phyloP scores from a whole-genome alignment of 2,329 filamentous ascomycete species.

The Penicillium hesseltinei region DNA sequence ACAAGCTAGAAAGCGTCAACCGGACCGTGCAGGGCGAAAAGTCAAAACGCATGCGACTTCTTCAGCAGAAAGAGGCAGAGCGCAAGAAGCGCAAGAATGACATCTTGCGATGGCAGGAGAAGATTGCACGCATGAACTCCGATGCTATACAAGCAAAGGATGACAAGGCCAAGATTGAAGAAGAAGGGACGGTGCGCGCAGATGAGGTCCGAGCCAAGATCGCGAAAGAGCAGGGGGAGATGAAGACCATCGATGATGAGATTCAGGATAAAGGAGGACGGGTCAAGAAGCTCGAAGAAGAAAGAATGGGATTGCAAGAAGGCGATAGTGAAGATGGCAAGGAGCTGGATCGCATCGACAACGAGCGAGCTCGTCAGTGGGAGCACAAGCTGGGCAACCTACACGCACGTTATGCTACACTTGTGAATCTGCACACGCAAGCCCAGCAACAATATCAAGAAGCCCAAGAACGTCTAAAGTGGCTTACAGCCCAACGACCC shows the following conservation, averaged over 20 bases:
- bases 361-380: conserved; percentile 49
- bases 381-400: conserved; percentile 45
- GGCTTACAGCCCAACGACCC: conserved; percentile 41
- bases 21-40: conserved; percentile 75
- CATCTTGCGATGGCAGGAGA: conserved; percentile 57
- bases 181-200: conserved; percentile 40
- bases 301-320: conserved; percentile 51
- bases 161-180: conserved; percentile 44
- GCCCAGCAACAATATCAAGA: conserved; percentile 47
- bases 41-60: conserved; percentile 67
- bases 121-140: conserved; percentile 52
- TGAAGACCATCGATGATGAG: conserved; percentile 60
- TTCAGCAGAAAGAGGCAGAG: conserved; percentile 61
- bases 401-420: conserved; percentile 44
- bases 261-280: conserved; percentile 60
- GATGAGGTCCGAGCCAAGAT: conserved; percentile 46
- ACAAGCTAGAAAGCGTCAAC: conserved; percentile 76
- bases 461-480: conserved; percentile 46
- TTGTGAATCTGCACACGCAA: conserved; percentile 43
- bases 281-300: conserved; percentile 61
- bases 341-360: conserved; percentile 51
- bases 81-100: conserved; percentile 61
- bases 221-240: conserved; percentile 46
- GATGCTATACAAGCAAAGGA: conserved; percentile 48
- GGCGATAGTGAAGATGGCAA: conserved; percentile 51